Evolutionary conservation across 306 rosid species (phyloP), one percentile per base, ranked within the genome.

Genomic region (Vigna angularis): DNA sequence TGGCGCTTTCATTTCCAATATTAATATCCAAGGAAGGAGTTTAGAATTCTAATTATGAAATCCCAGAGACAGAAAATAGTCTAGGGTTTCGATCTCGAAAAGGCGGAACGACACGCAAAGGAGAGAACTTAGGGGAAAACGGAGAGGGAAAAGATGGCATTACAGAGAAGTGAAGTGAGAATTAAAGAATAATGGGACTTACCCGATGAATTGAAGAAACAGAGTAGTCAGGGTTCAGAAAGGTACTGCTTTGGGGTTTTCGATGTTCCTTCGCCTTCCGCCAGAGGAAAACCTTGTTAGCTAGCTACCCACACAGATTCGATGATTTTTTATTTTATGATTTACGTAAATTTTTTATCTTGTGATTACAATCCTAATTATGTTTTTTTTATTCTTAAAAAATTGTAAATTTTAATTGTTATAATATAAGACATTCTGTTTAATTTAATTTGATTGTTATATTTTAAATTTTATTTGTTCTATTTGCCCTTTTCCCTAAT

Each of bases 71-170:
- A 57, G 28, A 61, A 57, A 81, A 48, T 16, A 13, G 40, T 63
- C 80, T 83, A 86, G 82, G 82, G 82, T 79, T 86, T 81, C 82
- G 18, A 50, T 63, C 64, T 66, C 81, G 36, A 12, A 70, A 34
- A 63, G 50, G 44, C 18, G 73, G 82, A 82, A 75, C 47, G 77
- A 82, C 79, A 79, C 82, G 82, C 89, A 7, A 67, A 70, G 83
- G 13, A 22, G 12, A 0, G 34, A 74, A 69, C 12, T 42, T 63
- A 30, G 26, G 73, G 79, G 28, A 64, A 74, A 53, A 18, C 67
- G 30, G 67, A 64, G 9, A 16, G 65, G 52, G n/a, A 22, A 7
- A 40, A 38, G 3, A 32, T 73, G 4, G 61, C 34, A 71, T 38
- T 83, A 42, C 38, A 59, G 62, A 62, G 40, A 45, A 56, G 7